A percentile compares a stretch with the other conserved stretches of the same genome.
phyloP scores from a whole-genome alignment of 345 rosid genomes.

The Citrus sp. region DNA sequence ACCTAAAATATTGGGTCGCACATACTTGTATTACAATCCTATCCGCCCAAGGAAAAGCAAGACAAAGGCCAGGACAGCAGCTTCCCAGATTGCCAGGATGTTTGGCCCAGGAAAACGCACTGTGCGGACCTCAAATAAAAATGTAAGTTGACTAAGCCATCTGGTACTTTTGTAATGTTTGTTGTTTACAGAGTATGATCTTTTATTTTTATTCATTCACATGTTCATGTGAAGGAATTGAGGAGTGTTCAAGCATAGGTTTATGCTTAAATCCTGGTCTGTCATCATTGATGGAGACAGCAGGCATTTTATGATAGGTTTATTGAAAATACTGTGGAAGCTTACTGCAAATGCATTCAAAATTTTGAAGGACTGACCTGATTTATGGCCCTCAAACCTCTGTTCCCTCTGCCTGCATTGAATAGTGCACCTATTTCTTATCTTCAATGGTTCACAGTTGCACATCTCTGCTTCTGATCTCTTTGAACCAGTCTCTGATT shows the following conservation, averaged over 20 bases:
- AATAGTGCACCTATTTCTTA: background rate
- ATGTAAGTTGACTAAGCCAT: conserved; percentile 38
- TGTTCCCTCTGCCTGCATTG: background rate
- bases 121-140: conserved; percentile 47
- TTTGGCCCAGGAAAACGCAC: conserved; percentile 60
- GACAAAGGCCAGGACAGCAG: conserved; percentile 86
- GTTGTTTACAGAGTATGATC: background rate
- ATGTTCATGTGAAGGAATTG: background rate
- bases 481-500: background rate
- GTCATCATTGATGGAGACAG: background rate
- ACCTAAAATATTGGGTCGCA: conserved; percentile 63
- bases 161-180: background rate
- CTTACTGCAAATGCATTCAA: background rate
- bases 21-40: conserved; percentile 63
- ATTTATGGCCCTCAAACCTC: background rate
- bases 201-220: background rate
- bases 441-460: background rate
- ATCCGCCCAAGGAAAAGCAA: conserved; percentile 67
- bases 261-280: background rate
- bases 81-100: conserved; percentile 90
- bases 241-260: background rate
- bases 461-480: background rate
- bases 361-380: background rate
- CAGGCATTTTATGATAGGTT: background rate
- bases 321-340: background rate